Percentiles rank a stretch among this genome's conserved stretches.
Evolutionary conservation across 1,284 basidiomycete species (phyloP).

Genomic region (Cryptococcus floricola): DNA sequence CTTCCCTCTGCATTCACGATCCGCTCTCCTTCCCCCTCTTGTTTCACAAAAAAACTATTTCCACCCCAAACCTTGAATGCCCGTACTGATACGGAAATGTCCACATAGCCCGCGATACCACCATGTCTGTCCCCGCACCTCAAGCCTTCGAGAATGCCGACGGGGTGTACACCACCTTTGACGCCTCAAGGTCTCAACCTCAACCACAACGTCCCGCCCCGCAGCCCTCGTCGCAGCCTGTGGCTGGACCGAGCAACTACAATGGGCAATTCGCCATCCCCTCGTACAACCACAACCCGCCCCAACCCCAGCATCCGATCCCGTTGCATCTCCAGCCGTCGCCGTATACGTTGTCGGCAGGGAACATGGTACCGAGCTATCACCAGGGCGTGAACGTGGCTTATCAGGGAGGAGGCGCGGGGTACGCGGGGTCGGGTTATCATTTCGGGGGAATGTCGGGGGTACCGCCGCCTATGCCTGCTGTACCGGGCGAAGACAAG

Average conservation of each 20-base stretch:
- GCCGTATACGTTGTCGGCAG: background rate
- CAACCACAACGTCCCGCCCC: background rate
- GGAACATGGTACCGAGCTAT: background rate
- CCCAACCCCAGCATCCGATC: background rate
- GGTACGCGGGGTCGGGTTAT: no score
- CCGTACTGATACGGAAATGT: background rate
- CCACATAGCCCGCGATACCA: no score
- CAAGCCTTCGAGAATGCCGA: no score
- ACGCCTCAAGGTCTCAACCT: background rate
- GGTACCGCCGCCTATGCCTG: background rate
- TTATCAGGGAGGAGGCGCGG: no score
- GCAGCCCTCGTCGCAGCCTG: background rate
- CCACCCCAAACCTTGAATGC: background rate
- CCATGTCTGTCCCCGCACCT: no score
- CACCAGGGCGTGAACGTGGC: no score
- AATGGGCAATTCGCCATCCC: background rate
- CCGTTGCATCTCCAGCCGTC: background rate
- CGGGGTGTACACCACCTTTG: no score
- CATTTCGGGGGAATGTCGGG: no score
- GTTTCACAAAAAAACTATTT: background rate
- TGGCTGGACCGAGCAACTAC: background rate
- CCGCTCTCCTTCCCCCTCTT: background rate
- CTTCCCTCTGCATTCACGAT: background rate
- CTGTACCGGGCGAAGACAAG: conserved; percentile 27
- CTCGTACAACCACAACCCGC: background rate